Evolutionary conservation across 768 basidiomycete genomes (phyloP), one percentile per base, ranked within the genome.

Genomic region (Naganishia randhawae): DNA sequence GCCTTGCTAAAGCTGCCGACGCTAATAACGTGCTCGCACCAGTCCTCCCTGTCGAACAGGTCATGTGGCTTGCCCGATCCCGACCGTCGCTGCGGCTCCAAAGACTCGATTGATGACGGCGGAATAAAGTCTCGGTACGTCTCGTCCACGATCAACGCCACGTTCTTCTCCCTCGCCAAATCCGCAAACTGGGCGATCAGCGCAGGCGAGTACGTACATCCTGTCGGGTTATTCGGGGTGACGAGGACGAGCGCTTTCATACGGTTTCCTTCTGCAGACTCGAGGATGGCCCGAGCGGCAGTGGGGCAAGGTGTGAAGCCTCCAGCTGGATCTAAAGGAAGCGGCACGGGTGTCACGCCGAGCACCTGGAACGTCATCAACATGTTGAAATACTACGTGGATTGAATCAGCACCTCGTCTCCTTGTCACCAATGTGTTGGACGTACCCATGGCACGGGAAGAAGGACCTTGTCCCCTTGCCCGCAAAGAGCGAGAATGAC

Each of bases 111-210:
- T 37, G 71, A 72, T 5, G 6, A 79, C 73, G n/a, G 80, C 70
- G n/a, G 84, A 50, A 87, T 80, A 73, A 92, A 91, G 76, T 92
- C 90, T 14, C 90, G 84, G 78, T 94, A 94, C 0, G 91, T 92
- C 80, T 92, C 90, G 78, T 94, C 91, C n/a, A 94, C 55, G 41
- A 92, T 83, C 27, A 92, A 83, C n/a, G n/a, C 0, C 89, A 87
- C 19, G 91, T 73, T 0, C 83, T 82, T 77, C 61, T 83, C 80
- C 25, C 74, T 79, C 0, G 90, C 88, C 2, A 92, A 84, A 0
- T 80, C 71, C 1, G 84, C 84, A 71, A 91, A 92, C 5, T 84
- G 80, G 0, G 81, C 76, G 29, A 92, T 77, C 6, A 89, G 82
- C 0, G 77, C 73, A 0, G 85, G 83, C 0, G 87, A 77, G 72